Evolutionary conservation across 495 filamentous ascomycete genomes (phyloP), one percentile per base, ranked within the genome.

Genomic region (Trichoderma orchidacearum): DNA sequence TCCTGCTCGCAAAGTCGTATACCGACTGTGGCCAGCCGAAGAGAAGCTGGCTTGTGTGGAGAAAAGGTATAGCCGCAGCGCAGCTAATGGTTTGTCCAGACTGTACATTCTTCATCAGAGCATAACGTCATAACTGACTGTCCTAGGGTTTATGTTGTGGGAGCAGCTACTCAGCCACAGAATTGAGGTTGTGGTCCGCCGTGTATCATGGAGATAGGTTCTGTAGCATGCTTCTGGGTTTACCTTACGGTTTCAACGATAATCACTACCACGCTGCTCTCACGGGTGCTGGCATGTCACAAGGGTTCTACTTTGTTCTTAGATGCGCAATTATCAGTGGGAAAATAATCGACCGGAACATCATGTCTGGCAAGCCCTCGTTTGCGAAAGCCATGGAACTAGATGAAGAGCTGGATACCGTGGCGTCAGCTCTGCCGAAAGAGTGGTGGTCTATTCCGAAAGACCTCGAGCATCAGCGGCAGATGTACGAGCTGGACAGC

Each of bases 181-280:
- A 38, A 2, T 7, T 58, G 32, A 31, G 48, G 30, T 13, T 62
- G 4, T 62, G 60, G 60, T 54, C 15, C 31, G 38, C 56, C 2
- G 21, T 62, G 3, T 62, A 62, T 31, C 60, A 59, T 25, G 60
- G 60, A n/a, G 60, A 62, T 28, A 41, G 60, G 21, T 62, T 62
- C 52, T 28, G 53, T 17, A 62, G 60, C 27, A 23, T 62, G 18
- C 57, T 62, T 25, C 57, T 62, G 0, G 60, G 60, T 1, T 51
- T 62, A 12, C 60, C 60, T 13, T 54, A 56, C 15, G 60, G 53
- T 1, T 30, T 62, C 25, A 56, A 59, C 45, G 60, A 62, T 45
- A 54, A 53, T 28, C 54, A 56, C 25, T 35, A 35, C 30, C 21
- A 18, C n/a, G 28, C 30, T 34, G 18, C 30, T n/a, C 6, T 27